These are phyloP conservation scores for Lophiostoma macrostomum DNA, from an alignment of 495 filamentous ascomycete species.

Conservation along the genomic window DNA sequence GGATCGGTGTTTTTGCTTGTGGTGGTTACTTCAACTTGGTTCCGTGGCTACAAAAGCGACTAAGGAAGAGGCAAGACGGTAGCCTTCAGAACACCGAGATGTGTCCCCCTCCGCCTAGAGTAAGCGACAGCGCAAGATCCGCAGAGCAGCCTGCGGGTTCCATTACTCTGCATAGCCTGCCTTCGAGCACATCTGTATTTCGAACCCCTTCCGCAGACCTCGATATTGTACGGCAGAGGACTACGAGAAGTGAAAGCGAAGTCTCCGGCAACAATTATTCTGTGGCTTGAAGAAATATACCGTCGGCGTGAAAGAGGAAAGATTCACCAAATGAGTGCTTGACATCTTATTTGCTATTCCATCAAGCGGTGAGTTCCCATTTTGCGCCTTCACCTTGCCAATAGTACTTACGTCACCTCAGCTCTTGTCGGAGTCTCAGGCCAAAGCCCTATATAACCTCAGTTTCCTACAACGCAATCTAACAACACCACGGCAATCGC, in stretches of 20 bases:
- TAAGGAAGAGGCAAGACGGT: background rate
- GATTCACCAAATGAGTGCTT: no score
- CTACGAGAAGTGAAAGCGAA: background rate
- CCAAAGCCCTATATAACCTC: no score
- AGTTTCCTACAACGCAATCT: no score
- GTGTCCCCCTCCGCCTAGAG: background rate
- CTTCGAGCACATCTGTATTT: constrained; percentile 58
- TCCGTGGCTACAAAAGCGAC: constrained; percentile 47
- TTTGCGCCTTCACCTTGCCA: no score
- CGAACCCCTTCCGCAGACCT: constrained; percentile 45
- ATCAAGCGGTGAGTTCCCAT: no score
- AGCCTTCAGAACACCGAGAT: background rate
- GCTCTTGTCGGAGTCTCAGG: no score
- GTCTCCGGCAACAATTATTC: background rate
- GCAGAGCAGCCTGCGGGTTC: constrained; percentile 6
- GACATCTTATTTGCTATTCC: no score
- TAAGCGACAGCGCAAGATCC: background rate
- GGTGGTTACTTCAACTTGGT: constrained; percentile 57
- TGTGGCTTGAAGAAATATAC: background rate
- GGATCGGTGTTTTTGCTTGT: constrained; percentile 61
- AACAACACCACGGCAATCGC: no score
- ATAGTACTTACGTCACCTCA: no score
- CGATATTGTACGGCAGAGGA: constrained; percentile 12
- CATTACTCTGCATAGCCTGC: constrained; percentile 49
- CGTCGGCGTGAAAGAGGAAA: background rate